Evolutionary conservation across 306 rosid species (phyloP), one percentile per base, ranked within the genome.

Genomic region (Luffa aegyptiaca): DNA sequence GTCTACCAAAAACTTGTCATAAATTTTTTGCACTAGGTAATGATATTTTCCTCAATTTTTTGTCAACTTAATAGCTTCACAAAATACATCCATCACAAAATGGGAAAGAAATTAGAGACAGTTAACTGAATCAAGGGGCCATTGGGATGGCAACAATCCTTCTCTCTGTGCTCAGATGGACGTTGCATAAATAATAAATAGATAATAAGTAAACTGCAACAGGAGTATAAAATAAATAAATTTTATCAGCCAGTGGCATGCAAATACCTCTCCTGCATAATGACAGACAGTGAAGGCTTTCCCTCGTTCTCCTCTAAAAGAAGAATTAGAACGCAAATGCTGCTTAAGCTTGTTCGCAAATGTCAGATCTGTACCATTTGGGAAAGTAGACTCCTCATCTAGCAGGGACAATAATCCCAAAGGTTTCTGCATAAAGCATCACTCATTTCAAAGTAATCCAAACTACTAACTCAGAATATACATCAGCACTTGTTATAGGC

Each of bases 341-440:
- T 93, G 98, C 94, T 93, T 96, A 65, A 96, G 97, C 87, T 96
- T 96, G 89, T 91, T 84, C 48, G 98, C 99, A 72, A 96, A 93
- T 59, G 98, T 90, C 85, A 96, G 75, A 82, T 96, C 99, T 1
- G 97, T 86, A 81, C 98, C 99, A 81, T 96, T 96, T 51, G 99
- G 99, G 82, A 96, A 96, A 80, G 98, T 96, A 74, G 99, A 96
- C 87, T 96, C 99, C 85, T 96, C 99, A 42, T 91, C 99, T 81
- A 96, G 79, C 84, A 96, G 88, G 83, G 99, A 93, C 65, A 96
- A 84, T 79, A 96, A 86, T 80, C 99, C 99, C 92, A 96, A 80
- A 39, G 99, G 99, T 89, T 91, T 93, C 99, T 96, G 97, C 91
- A 82, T 39, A 58, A 44, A 13, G 17, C 20, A 61, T 44, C 77